Percentiles rank a stretch among this genome's conserved stretches.
Evolutionary conservation across 2,329 filamentous ascomycete species (phyloP).

Genomic region (Arthrobotrys entomopaga): DNA sequence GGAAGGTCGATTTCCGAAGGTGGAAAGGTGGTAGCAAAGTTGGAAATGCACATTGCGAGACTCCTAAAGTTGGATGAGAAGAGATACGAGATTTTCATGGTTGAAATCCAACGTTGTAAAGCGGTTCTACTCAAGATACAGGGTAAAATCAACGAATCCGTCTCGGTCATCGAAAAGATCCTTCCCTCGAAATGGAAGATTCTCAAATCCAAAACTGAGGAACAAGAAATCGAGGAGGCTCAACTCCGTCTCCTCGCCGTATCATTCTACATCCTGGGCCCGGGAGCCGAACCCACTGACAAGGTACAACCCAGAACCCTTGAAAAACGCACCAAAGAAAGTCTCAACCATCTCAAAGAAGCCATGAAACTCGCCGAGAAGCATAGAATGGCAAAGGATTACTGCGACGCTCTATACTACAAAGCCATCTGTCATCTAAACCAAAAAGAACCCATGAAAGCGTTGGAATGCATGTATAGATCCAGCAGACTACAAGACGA

Average conservation of each 20-base stretch:
- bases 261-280: conserved; percentile 13
- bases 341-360: conserved; percentile 36
- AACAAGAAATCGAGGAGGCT: conserved; percentile 31
- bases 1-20: conserved; percentile 16
- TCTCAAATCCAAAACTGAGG: conserved; percentile 14
- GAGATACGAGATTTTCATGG: conserved; percentile 6
- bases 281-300: not conserved
- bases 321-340: conserved; percentile 35
- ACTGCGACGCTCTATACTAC: conserved; percentile 38
- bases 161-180: conserved; percentile 28
- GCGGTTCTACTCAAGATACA: conserved; percentile 20
- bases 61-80: conserved; percentile 3
- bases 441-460: conserved; percentile 16
- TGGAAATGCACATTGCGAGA: conserved; percentile 11
- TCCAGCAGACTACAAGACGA: conserved; percentile 35
- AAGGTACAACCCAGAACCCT: conserved; percentile 21
- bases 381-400: conserved; percentile 19
- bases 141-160: conserved; percentile 44
- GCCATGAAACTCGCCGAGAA: conserved; percentile 36
- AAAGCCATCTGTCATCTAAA: conserved; percentile 41
- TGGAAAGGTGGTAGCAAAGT: not conserved
- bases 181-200: conserved; percentile 50
- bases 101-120: conserved; percentile 25
- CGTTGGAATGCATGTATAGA: conserved; percentile 25
- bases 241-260: conserved; percentile 31